phyloP scores from a whole-genome alignment of 345 rosid genomes.

The Populus nigra region DNA sequence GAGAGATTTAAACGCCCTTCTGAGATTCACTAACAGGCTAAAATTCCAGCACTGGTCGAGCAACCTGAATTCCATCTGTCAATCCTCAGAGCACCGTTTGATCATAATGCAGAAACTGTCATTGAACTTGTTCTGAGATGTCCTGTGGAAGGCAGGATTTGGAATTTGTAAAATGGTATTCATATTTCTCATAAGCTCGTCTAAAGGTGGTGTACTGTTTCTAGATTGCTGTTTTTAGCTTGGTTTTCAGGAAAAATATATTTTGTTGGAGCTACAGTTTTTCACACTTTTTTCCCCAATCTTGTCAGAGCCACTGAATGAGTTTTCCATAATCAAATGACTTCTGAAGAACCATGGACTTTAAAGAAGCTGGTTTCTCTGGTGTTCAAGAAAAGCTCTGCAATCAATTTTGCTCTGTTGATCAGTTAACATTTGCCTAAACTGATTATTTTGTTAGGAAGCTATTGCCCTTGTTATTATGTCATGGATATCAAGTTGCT shows the following conservation, averaged over 20 bases:
- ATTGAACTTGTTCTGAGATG: neutral
- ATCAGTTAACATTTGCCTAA: neutral
- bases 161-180: neutral
- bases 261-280: neutral
- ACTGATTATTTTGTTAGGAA: neutral
- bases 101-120: neutral
- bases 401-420: neutral
- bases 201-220: neutral
- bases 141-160: neutral
- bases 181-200: neutral
- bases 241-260: neutral
- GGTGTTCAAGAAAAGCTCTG: neutral
- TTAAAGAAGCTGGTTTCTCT: neutral
- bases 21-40: neutral
- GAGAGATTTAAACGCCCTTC: neutral
- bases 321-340: constrained; percentile 1
- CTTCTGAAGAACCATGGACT: neutral
- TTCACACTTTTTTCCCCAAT: neutral
- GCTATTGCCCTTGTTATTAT: neutral
- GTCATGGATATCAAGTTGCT: neutral
- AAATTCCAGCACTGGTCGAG: neutral
- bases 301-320: neutral
- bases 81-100: neutral
- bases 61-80: neutral
- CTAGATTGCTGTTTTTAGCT: neutral